A percentile compares a stretch with the other conserved stretches of the same genome.
phyloP scores from a whole-genome alignment of 2,329 filamentous ascomycete genomes.

The Pseudogymnoascus sp. region DNA sequence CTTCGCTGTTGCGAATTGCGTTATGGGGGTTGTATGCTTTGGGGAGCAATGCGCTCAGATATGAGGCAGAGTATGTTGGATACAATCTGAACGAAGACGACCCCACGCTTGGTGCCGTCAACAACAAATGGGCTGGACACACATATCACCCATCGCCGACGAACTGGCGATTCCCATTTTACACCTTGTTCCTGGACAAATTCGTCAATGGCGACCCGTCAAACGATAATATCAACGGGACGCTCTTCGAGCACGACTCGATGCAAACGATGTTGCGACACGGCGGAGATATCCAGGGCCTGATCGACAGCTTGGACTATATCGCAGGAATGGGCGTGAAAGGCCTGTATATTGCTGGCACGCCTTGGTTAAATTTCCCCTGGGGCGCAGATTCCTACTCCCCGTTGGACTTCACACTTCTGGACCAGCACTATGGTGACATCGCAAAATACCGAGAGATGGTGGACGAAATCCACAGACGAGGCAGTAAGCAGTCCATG shows the following conservation, averaged over 20 bases:
- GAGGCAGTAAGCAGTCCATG: conserved; percentile 33
- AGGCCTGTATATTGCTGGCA: conserved; percentile 56
- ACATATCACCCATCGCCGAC: conserved; percentile 46
- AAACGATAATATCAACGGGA: conserved; percentile 57
- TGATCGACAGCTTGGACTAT: conserved; percentile 56
- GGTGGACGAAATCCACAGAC: conserved; percentile 50
- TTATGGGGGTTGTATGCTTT: conserved; percentile 1
- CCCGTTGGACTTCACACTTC: conserved; percentile 52
- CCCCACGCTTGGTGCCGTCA: neutral
- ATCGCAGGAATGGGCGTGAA: conserved; percentile 59
- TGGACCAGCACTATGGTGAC: conserved; percentile 55
- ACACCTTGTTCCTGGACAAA: conserved; percentile 56
- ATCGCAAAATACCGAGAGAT: conserved; percentile 50
- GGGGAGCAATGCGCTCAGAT: conserved; percentile 11
- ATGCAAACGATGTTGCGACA: conserved; percentile 55
- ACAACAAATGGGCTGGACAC: conserved; percentile 47
- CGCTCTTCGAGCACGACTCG: conserved; percentile 53
- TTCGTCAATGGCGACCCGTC: conserved; percentile 58
- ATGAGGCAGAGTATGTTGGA: conserved; percentile 26
- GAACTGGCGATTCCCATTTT: conserved; percentile 60
- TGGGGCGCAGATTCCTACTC: conserved; percentile 56
- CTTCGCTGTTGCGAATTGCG: conserved; percentile 1
- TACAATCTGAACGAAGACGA: conserved; percentile 51
- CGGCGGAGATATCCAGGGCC: conserved; percentile 51
- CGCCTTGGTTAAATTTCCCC: conserved; percentile 54